Conservation (phyloP, 208 protist genomes). For the Trichomonas tenax region DNA sequence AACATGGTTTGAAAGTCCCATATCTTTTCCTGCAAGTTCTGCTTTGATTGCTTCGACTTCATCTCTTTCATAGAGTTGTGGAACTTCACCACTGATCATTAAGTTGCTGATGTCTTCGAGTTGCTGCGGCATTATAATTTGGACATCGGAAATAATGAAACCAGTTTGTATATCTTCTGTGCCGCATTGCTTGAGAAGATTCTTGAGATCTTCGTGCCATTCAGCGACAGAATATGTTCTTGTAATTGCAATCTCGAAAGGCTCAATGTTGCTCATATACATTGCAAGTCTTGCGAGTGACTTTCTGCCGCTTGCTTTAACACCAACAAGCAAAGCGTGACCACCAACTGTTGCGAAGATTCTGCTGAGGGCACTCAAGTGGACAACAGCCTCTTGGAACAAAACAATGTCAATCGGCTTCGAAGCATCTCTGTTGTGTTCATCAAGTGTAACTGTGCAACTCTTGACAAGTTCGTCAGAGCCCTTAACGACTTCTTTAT, state of each 20-base stretch:
- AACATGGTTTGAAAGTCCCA: constrained; percentile 45
- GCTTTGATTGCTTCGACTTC: constrained; percentile 40
- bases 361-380: constrained; percentile 74
- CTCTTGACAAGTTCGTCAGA: constrained; percentile 46
- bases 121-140: constrained; percentile 76
- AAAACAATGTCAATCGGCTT: constrained; percentile 77
- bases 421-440: constrained; percentile 70
- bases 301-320: constrained; percentile 80
- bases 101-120: constrained; percentile 91
- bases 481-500: constrained; percentile 49
- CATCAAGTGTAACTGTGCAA: constrained; percentile 57
- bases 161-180: constrained; percentile 67
- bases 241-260: neutral
- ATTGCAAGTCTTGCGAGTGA: constrained; percentile 73
- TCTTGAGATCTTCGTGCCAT: constrained; percentile 39
- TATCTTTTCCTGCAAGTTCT: constrained; percentile 46
- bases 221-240: constrained; percentile 61
- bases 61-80: constrained; percentile 66
- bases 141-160: constrained; percentile 78
- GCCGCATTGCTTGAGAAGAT: constrained; percentile 50
- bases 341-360: constrained; percentile 80
- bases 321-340: constrained; percentile 76
- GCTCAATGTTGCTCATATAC: constrained; percentile 53
- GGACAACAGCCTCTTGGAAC: constrained; percentile 81
- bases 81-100: constrained; percentile 85